phyloP scores from a whole-genome alignment of 768 basidiomycete genomes.

The Leccinum truebloodii region DNA sequence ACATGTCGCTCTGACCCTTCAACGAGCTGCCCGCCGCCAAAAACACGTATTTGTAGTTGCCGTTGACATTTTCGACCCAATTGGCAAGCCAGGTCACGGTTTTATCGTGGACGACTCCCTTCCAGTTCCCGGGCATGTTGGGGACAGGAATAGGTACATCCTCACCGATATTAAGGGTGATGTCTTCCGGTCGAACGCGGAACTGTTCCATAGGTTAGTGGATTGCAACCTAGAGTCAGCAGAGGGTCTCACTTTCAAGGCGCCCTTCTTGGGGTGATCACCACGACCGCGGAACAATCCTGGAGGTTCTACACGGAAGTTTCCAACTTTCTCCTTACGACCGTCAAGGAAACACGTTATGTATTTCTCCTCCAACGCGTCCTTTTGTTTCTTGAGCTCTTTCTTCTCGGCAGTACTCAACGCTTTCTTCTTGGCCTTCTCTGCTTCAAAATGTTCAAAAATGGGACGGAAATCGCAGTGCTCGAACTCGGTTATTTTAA shows the following conservation, averaged over 20 bases:
- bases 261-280: constrained; percentile 97
- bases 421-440: constrained; percentile 92
- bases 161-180: constrained; percentile 91
- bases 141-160: constrained; percentile 76
- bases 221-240: not conserved
- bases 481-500: constrained; percentile 72
- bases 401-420: constrained; percentile 89
- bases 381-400: constrained; percentile 81
- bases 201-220: constrained; percentile 45
- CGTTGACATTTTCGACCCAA: constrained; percentile 98
- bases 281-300: constrained; percentile 98
- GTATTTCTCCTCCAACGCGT: constrained; percentile 82
- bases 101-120: constrained; percentile 83
- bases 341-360: constrained; percentile 89
- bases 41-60: constrained; percentile 96
- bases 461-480: constrained; percentile 94
- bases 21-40: constrained; percentile 95
- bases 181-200: constrained; percentile 92
- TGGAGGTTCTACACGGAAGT: constrained; percentile 97
- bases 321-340: constrained; percentile 96
- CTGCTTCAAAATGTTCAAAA: constrained; percentile 88
- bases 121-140: constrained; percentile 93
- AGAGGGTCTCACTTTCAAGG: constrained; percentile 69
- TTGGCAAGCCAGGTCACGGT: constrained; percentile 99
- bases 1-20: constrained; percentile 97